A percentile compares a stretch with the other conserved stretches of the same genome.
These are phyloP conservation scores for Kodamaea hsintzibuensis DNA, from an alignment of 805 yeast species.

Conservation along the genomic window DNA sequence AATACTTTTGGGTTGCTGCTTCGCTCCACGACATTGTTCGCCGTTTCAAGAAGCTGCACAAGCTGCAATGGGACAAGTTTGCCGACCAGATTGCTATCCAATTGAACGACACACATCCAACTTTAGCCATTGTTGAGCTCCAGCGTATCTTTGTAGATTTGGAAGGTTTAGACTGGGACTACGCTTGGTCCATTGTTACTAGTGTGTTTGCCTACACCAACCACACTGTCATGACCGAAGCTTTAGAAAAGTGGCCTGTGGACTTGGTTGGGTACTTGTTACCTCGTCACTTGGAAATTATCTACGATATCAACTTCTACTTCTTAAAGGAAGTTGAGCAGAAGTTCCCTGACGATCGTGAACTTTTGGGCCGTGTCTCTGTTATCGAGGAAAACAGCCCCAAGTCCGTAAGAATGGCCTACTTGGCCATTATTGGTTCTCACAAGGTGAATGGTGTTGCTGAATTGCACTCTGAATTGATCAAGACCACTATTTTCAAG, in stretches of 20 bases:
- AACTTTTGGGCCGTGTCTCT: constrained; percentile 68
- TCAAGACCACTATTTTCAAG: constrained; percentile 83
- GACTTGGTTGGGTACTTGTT: constrained; percentile 73
- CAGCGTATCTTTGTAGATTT: constrained; percentile 83
- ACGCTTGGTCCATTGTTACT: constrained; percentile 83
- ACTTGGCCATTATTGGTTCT: constrained; percentile 85
- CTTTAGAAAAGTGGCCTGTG: constrained; percentile 94
- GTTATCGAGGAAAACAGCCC: constrained; percentile 80
- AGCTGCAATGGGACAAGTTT: constrained; percentile 76
- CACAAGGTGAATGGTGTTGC: constrained; percentile 96
- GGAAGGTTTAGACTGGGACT: constrained; percentile 78
- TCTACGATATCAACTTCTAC: constrained; percentile 78
- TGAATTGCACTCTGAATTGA: constrained; percentile 88
- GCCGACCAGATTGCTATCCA: constrained; percentile 89
- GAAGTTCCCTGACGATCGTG: constrained; percentile 73
- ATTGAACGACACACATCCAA: constrained; percentile 93
- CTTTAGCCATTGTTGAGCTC: constrained; percentile 85
- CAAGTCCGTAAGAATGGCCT: constrained; percentile 90
- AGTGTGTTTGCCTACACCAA: constrained; percentile 87
- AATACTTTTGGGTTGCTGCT: constrained; percentile 96
- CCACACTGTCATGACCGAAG: constrained; percentile 94
- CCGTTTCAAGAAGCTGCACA: constrained; percentile 74
- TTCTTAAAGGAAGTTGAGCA: constrained; percentile 77
- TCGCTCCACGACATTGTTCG: constrained; percentile 88
- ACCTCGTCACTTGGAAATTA: constrained; percentile 90